Evolutionary conservation across 305 asterid species (phyloP).

Genomic region (Fraxinus sp.): DNA sequence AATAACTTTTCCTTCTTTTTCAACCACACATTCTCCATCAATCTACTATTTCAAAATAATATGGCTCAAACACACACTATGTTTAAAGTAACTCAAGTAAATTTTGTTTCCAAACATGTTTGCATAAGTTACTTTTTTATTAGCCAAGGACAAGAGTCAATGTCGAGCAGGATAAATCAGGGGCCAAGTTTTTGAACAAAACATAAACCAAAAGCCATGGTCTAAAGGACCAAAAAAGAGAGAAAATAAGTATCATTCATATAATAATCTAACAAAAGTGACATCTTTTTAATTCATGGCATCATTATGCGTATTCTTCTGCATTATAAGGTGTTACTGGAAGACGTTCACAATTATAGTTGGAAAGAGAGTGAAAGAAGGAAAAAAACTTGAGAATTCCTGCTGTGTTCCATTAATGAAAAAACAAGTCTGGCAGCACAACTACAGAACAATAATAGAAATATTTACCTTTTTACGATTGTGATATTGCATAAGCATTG

Average conservation of each 20-base stretch:
- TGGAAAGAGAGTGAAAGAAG: neutral
- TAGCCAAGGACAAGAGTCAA: neutral
- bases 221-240: neutral
- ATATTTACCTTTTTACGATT: neutral
- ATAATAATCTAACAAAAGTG: neutral
- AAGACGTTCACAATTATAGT: neutral
- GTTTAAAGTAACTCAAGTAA: no score
- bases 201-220: neutral
- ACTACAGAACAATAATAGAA: neutral
- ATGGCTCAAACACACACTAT: no score
- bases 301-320: neutral
- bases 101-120: neutral
- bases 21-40: no score
- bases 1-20: no score
- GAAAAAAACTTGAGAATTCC: neutral
- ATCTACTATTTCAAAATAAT: no score
- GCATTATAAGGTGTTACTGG: neutral
- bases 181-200: neutral
- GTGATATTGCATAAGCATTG: neutral
- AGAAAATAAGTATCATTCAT: neutral
- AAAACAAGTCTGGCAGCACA: neutral
- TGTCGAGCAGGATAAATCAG: neutral
- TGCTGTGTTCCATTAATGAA: neutral
- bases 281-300: neutral
- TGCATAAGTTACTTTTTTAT: conserved; percentile 7